A percentile compares a stretch with the other conserved stretches of the same genome.
Conservation (phyloP, 306 rosid species). For the Trifolium fragiferum region DNA sequence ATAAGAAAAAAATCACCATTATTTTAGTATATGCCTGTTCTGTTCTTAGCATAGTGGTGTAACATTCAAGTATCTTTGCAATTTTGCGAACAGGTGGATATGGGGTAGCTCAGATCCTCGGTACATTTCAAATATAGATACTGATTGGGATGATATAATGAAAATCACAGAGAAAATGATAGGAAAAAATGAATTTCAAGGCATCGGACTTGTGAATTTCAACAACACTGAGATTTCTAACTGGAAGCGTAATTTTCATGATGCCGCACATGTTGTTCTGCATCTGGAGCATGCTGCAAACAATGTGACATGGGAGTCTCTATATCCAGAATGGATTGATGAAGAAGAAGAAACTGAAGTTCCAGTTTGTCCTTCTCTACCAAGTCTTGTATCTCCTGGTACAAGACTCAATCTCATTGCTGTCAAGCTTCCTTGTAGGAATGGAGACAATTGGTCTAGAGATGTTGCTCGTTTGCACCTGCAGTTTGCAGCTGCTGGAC, state of each 20-base stretch:
- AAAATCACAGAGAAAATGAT: constrained; percentile 51
- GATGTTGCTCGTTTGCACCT: constrained; percentile 90
- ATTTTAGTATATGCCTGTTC: neutral
- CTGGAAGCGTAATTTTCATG: constrained; percentile 73
- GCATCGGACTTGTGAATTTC: constrained; percentile 80
- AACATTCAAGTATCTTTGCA: neutral
- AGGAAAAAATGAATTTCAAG: constrained; percentile 58
- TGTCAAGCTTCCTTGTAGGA: constrained; percentile 84
- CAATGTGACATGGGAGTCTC: constrained; percentile 79
- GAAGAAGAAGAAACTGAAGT: constrained; percentile 87
- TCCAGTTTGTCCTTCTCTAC: constrained; percentile 82
- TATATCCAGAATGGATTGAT: constrained; percentile 97
- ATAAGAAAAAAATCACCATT: constrained; percentile 1
- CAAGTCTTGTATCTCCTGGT: constrained; percentile 65
- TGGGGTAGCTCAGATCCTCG: constrained; percentile 83
- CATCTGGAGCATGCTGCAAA: constrained; percentile 61
- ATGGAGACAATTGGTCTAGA: constrained; percentile 81
- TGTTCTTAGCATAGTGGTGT: neutral
- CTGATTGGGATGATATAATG: constrained; percentile 62
- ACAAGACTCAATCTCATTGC: constrained; percentile 72
- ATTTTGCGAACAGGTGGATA: constrained; percentile 74
- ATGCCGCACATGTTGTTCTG: constrained; percentile 55
- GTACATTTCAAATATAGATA: constrained; percentile 54
- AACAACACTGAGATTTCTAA: constrained; percentile 56
- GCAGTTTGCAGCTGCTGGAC: constrained; percentile 85